phyloP scores from a whole-genome alignment of 164 flowering plant genomes.

The Sedum album region DNA sequence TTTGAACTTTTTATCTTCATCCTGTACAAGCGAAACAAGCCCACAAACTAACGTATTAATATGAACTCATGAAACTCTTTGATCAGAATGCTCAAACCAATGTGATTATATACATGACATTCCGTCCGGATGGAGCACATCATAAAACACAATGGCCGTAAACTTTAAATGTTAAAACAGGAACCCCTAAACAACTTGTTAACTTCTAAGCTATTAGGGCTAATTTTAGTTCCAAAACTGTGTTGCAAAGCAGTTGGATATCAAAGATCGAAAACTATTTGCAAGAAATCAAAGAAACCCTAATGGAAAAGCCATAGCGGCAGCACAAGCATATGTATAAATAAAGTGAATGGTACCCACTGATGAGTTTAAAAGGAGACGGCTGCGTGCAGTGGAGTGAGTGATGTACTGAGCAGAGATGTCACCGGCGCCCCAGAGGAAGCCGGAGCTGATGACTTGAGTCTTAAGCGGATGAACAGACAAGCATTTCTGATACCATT shows the following conservation, averaged over 20 bases:
- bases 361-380: neutral
- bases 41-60: slow-evolving; percentile 18
- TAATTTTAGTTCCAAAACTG: too few species aligned
- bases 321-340: too few species aligned
- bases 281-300: too few species aligned
- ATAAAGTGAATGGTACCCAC: slow-evolving; percentile 7
- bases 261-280: too few species aligned
- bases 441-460: slow-evolving; percentile 34
- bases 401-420: slow-evolving; percentile 37
- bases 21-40: slow-evolving; percentile 33
- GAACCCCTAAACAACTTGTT: too few species aligned
- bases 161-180: too few species aligned
- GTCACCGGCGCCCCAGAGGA: slow-evolving; percentile 40
- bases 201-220: too few species aligned
- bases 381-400: slow-evolving; percentile 14
- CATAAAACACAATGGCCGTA: too few species aligned
- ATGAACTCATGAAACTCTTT: neutral
- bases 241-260: too few species aligned
- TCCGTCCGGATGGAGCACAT: neutral
- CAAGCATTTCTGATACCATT: slow-evolving; percentile 38
- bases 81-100: neutral
- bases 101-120: neutral
- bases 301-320: too few species aligned
- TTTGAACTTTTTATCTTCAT: slow-evolving; percentile 33
- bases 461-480: slow-evolving; percentile 37